Base-by-base conservation (phyloP, 164 flowering plant species). In the Aristolochia contorta region DNA sequence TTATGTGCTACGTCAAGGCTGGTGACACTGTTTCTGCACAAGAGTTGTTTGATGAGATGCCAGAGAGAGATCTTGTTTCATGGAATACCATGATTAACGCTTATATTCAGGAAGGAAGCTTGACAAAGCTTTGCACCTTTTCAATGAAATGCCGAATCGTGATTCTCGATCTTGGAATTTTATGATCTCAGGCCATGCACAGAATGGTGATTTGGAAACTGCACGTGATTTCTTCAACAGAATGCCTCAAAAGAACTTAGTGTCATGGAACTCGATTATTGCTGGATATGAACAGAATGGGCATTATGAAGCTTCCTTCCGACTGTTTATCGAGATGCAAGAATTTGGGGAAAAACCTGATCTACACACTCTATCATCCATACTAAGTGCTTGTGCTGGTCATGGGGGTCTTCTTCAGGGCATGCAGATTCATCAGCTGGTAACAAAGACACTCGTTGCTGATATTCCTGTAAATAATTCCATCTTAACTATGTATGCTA, bases 31-130 rank as follows among this genome's bases (percentile, higher is more conserved):
- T n/a, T 46, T 24, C 64, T 20, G 69, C 69, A 18, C 59, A 50
- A 10, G 16, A 54, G 5, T 30, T 66, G 14, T 66, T 66, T 18
- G 48, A 66, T 47, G 64, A 66, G 20, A 66, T 66, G 69, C 69
- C 69, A 13, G 53, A 46, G 15, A 45, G 64, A 54, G 69, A 66
- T 60, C 8, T 21, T 12, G 48, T 66, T 33, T 66, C 69, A 12
- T 66, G 69, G 69, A 66, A 66, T 43, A 66, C 69, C 43, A 54
- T 66, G 55, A 66, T 66, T 32, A 53, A 24, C 54, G 69, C 64
- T 13, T 66, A 66, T 32, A 59, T 53, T 46, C 69, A 66, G 30
- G 32, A 27, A 14, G 54, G 43, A 27, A 54, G 7, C n/a, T 66
- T 24, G 60, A 46, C 14, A 47, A 60, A 60, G 64, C 69, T 41